Base-by-base conservation (phyloP, 345 rosid species). In the Eucalyptus tenuipes region DNA sequence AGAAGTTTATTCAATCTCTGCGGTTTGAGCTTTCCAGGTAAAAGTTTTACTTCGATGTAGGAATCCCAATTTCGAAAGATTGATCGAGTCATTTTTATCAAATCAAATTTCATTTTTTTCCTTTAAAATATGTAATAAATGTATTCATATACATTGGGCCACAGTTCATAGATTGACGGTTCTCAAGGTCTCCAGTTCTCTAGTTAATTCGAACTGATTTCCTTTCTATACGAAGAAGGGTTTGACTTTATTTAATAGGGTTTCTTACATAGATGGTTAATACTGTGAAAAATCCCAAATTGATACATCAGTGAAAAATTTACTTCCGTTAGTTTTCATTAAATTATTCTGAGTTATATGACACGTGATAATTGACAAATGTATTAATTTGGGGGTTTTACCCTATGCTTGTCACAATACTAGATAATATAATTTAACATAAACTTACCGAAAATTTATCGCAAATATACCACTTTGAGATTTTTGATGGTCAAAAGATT, bases 371-470 rank as follows among this genome's bases (percentile, higher is more conserved):
- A 0, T 52, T 52, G 2, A 20, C 0, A 18, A 8, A 52, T 18
- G 10, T 8, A 52, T 0, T 0, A 52, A 3, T 18, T 52, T 52
- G 4, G 0, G 0, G 10, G 2, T 18, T 52, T 52, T 52, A 52
- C 0, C 57, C 0, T 52, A 0, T 3, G 0, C 18, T 52, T 52
- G 55, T 52, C 55, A 52, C 0, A 3, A 2, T 52, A 52, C 2
- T 0, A 0, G 2, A 52, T 7, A 3, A 52, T 52, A 52, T 52
- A 8, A 52, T 52, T 52, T 20, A 52, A 52, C 2, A 0, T 52
- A 18, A 52, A 52, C 24, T 7, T 52, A 52, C 0, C 6, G 8
- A 15, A 50, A 50, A 52, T 7, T 52, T 52, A 7, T 52, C 24
- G 18, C 10, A 52, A 52, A 52, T 52, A 0, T 0, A 52, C 0